phyloP scores from a whole-genome alignment of 1,284 basidiomycete genomes.

The Sporisorium reilianum region DNA sequence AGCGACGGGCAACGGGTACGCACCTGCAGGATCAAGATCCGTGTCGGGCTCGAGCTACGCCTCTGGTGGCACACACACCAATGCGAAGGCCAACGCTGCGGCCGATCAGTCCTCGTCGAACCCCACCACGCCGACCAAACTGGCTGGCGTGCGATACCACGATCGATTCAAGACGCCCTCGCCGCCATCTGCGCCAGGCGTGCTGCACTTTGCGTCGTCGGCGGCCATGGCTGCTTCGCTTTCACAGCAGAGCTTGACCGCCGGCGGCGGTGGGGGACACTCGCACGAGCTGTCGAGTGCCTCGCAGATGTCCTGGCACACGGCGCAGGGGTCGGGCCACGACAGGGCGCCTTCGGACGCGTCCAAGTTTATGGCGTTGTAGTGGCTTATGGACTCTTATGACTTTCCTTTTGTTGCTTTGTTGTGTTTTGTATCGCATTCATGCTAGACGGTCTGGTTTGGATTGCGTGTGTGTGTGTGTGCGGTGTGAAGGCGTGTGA shows the following conservation, averaged over 20 bases:
- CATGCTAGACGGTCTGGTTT: too few relatives aligned
- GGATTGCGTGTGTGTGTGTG: too few relatives aligned
- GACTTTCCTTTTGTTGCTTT: not conserved
- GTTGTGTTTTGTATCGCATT: conserved; percentile 7
- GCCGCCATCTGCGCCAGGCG: conserved; percentile 7
- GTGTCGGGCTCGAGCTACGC: conserved; percentile 25
- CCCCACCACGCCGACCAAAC: conserved; percentile 25
- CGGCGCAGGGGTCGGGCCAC: conserved; percentile 27
- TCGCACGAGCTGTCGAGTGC: conserved; percentile 36
- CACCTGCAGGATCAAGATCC: conserved; percentile 26
- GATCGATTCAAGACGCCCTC: conserved; percentile 42
- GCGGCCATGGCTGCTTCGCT: conserved; percentile 4
- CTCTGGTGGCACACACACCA: conserved; percentile 19
- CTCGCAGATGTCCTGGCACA: conserved; percentile 43
- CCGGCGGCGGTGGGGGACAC: conserved; percentile 15
- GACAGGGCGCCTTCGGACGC: conserved; percentile 16
- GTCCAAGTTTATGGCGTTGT: conserved; percentile 29
- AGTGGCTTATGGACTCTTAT: too few relatives aligned
- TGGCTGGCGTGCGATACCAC: conserved; percentile 30
- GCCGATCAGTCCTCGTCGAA: conserved; percentile 2
- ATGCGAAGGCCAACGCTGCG: not conserved
- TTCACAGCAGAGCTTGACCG: conserved; percentile 18
- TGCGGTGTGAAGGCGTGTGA: too few relatives aligned
- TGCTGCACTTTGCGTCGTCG: not conserved
- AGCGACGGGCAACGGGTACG: conserved; percentile 29